phyloP scores from a whole-genome alignment of 345 rosid species.

The Kernera saxatilis region DNA sequence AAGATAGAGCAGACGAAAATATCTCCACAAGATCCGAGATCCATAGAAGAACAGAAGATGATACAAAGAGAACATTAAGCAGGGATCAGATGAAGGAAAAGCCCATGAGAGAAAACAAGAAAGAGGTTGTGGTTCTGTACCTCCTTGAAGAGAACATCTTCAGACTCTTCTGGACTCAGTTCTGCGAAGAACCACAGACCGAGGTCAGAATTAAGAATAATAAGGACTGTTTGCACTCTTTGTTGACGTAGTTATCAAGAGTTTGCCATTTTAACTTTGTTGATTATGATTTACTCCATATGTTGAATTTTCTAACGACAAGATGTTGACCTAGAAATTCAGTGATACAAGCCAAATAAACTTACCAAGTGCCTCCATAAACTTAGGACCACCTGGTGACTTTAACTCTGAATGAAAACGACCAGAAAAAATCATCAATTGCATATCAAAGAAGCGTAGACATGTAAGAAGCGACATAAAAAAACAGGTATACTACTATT shows the following conservation, averaged over 20 bases:
- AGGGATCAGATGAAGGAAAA: constrained; percentile 5
- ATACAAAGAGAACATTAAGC: neutral
- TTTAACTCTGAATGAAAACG: constrained; percentile 56
- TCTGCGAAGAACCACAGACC: constrained; percentile 40
- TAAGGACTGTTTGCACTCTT: neutral
- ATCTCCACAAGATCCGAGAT: constrained; percentile 4
- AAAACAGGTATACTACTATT: neutral
- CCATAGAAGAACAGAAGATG: neutral
- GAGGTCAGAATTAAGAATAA: neutral
- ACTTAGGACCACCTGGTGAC: constrained; percentile 81
- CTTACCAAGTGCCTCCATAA: constrained; percentile 85
- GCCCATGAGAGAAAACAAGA: constrained; percentile 1
- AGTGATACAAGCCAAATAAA: constrained; percentile 4
- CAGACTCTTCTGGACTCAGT: constrained; percentile 91
- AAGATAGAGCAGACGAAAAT: neutral
- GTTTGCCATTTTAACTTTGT: neutral
- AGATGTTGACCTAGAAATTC: neutral
- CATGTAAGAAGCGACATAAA: neutral
- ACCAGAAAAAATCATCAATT: neutral
- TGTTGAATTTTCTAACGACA: neutral
- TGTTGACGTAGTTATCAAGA: neutral
- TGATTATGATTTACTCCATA: constrained; percentile 3
- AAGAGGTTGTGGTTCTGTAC: constrained; percentile 26
- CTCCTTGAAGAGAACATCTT: constrained; percentile 99
- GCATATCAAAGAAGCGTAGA: neutral